Percentiles rank a stretch among this genome's conserved stretches.
phyloP scores from a whole-genome alignment of 1,284 basidiomycete species.

The Apiotrichum sp. region DNA sequence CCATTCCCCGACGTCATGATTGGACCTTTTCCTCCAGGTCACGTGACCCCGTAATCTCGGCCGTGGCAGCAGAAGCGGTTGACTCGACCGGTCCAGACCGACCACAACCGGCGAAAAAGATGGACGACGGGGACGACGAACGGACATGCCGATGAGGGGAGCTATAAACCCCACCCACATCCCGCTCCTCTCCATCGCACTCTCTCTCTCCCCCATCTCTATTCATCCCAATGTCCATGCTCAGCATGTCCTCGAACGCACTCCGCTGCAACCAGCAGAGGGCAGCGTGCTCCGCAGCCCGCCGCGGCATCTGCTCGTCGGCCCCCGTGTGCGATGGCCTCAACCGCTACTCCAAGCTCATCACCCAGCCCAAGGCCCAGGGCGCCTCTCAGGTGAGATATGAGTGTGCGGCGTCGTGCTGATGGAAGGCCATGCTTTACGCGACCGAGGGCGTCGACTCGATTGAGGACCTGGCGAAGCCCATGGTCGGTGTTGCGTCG shows the following conservation, averaged over 20 bases:
- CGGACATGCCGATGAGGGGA: too few relatives aligned
- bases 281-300: constrained; percentile 5
- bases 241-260: constrained; percentile 12
- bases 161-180: too few relatives aligned
- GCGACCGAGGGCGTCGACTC: constrained; percentile 79
- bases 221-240: constrained; percentile 6
- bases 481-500: constrained; percentile 91
- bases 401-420: neutral
- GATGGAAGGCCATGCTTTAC: constrained; percentile 80
- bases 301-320: constrained; percentile 7
- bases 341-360: constrained; percentile 73
- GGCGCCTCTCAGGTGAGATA: constrained; percentile 76
- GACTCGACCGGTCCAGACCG: too few relatives aligned
- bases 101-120: too few relatives aligned
- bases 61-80: too few relatives aligned
- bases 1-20: too few relatives aligned
- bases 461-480: constrained; percentile 78
- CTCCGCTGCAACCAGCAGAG: constrained; percentile 19
- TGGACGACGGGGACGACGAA: too few relatives aligned
- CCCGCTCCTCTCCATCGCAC: too few relatives aligned
- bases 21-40: too few relatives aligned
- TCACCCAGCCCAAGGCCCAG: constrained; percentile 86
- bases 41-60: too few relatives aligned
- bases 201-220: constrained; percentile 1
- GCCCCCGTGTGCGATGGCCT: constrained; percentile 17